Evolutionary conservation across 2,329 filamentous ascomycete genomes (phyloP).

Genomic region (Fusarium proliferatum): DNA sequence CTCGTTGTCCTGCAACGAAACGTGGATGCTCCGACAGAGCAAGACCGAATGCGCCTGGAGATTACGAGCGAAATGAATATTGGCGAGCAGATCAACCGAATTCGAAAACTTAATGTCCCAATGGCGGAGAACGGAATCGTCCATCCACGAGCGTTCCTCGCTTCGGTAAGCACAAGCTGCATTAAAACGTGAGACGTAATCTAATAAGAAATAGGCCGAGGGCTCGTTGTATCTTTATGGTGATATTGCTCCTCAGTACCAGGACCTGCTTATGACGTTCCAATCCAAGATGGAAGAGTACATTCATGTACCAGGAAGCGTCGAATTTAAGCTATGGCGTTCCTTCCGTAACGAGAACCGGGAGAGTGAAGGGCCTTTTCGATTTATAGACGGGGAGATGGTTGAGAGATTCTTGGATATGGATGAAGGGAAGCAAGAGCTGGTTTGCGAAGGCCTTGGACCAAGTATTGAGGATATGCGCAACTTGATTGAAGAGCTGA

Average conservation of each 20-base stretch:
- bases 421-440: conserved; percentile 66
- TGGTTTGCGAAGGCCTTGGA: conserved; percentile 65
- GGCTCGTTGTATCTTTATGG: conserved; percentile 92
- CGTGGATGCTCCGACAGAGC: conserved; percentile 74
- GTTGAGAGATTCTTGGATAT: conserved; percentile 86
- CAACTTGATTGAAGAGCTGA: conserved; percentile 70
- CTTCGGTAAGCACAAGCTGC: conserved; percentile 71
- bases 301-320: conserved; percentile 75
- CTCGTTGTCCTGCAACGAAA: conserved; percentile 84
- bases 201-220: conserved; percentile 71
- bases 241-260: conserved; percentile 75
- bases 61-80: conserved; percentile 84
- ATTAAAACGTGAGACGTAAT: background rate
- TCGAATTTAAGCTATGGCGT: conserved; percentile 84
- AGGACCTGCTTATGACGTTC: conserved; percentile 84
- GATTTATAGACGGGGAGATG: conserved; percentile 93
- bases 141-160: conserved; percentile 85
- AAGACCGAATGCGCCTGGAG: conserved; percentile 77
- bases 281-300: conserved; percentile 76
- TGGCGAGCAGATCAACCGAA: conserved; percentile 93
- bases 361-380: conserved; percentile 80
- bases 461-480: conserved; percentile 72
- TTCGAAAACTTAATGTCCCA: conserved; percentile 77
- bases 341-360: conserved; percentile 80
- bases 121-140: conserved; percentile 74